A percentile compares a stretch with the other conserved stretches of the same genome.
Conservation (phyloP, 306 rosid genomes). For the Phaseolus lunatus region DNA sequence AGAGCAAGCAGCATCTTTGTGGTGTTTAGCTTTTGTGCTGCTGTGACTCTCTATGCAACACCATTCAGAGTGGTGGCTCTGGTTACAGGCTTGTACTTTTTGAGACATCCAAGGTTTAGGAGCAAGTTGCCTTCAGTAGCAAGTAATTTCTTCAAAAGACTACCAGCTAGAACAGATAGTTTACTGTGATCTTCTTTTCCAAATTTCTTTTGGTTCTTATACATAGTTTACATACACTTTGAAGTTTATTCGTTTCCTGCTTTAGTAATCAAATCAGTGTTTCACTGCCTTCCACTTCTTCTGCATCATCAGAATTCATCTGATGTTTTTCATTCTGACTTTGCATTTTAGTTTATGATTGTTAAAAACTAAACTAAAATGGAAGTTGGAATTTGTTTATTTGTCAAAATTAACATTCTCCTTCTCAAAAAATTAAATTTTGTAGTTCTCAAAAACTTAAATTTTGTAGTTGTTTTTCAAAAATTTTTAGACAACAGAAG, state of each 20-base stretch:
- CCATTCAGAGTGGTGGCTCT: conserved; percentile 78
- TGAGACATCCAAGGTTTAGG: conserved; percentile 82
- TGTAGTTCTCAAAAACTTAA: no score
- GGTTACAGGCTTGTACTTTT: conserved; percentile 63
- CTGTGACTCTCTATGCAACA: conserved; percentile 64
- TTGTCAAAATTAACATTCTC: no score
- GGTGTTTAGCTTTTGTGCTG: conserved; percentile 65
- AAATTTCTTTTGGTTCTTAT: background rate
- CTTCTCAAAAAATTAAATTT: no score
- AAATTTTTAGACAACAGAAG: no score
- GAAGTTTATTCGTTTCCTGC: background rate
- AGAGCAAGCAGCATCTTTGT: conserved; percentile 77
- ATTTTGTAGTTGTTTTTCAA: no score
- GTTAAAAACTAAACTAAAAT: no score
- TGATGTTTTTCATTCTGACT: no score
- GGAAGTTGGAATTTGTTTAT: no score
- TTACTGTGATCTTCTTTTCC: conserved; percentile 51
- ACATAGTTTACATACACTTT: background rate
- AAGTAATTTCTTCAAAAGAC: conserved; percentile 82
- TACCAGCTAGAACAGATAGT: conserved; percentile 77
- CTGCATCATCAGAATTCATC: no score
- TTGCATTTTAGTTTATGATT: no score
- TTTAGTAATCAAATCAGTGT: background rate
- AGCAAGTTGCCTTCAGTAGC: conserved; percentile 80
- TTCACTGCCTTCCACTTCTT: no score